These are phyloP conservation scores for Fagus crenata DNA, from an alignment of 306 rosid genomes.

Conservation along the genomic window DNA sequence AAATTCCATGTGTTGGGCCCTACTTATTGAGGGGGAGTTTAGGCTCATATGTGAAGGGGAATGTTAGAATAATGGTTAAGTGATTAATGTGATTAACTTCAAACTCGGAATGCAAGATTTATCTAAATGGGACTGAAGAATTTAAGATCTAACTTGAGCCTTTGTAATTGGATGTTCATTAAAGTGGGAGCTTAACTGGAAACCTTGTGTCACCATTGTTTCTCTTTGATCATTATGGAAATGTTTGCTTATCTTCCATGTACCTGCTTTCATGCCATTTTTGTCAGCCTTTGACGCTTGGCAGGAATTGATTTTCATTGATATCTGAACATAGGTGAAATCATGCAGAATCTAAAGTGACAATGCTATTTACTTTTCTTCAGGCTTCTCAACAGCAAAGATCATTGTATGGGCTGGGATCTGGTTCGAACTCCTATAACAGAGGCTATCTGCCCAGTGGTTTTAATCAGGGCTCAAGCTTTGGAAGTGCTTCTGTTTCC, in stretches of 20 bases:
- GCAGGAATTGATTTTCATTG: slow-evolving; percentile 11
- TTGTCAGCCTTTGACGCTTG: slow-evolving; percentile 21
- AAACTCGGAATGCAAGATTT: not conserved
- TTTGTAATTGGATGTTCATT: slow-evolving; percentile 1
- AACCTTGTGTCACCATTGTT: not conserved
- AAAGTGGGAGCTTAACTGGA: not conserved
- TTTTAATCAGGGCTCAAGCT: slow-evolving; percentile 55
- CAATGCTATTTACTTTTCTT: slow-evolving; percentile 32
- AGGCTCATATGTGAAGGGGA: too few relatives aligned
- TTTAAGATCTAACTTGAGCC: not conserved
- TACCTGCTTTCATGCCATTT: not conserved
- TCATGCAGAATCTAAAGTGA: not conserved
- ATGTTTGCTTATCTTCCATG: slow-evolving; percentile 16
- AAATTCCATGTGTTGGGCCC: too few relatives aligned
- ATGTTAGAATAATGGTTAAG: too few relatives aligned
- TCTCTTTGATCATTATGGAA: slow-evolving; percentile 6
- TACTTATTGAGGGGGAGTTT: too few relatives aligned
- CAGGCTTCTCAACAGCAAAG: slow-evolving; percentile 76
- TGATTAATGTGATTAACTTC: not conserved
- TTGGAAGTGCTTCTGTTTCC: slow-evolving; percentile 45
- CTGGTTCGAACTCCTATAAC: slow-evolving; percentile 66
- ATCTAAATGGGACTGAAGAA: not conserved
- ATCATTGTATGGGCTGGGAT: slow-evolving; percentile 66
- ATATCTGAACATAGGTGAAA: slow-evolving; percentile 5
- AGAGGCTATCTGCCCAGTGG: slow-evolving; percentile 57